Conservation (phyloP, 495 filamentous ascomycete genomes). For the Talaromyces adpressus region DNA sequence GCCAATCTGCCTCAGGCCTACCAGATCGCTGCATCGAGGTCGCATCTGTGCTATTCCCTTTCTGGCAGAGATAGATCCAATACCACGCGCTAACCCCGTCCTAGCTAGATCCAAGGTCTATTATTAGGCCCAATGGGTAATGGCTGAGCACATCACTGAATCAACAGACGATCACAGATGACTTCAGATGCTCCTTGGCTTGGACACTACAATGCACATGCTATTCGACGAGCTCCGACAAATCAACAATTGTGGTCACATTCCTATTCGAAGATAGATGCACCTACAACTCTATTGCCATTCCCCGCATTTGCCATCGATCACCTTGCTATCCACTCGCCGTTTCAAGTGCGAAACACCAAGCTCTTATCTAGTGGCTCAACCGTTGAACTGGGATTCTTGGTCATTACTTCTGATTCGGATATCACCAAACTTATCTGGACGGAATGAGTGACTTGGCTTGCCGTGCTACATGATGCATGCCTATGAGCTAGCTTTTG, state of each 20-base stretch:
- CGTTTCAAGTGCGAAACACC: constrained; percentile 1
- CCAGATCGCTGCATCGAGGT: neutral
- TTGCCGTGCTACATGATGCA: constrained; percentile 6
- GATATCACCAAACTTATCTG: neutral
- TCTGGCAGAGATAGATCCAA: neutral
- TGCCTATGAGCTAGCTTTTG: constrained; percentile 7
- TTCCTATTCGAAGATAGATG: neutral
- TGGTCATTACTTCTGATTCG: neutral
- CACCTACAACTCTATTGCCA: neutral
- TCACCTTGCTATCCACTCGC: neutral
- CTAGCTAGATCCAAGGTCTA: neutral
- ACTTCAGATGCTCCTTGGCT: neutral
- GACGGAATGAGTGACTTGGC: neutral
- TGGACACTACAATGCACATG: neutral
- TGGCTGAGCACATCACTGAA: neutral
- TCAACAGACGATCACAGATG: neutral
- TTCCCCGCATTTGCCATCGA: neutral
- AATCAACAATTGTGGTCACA: neutral
- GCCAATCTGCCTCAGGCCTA: neutral
- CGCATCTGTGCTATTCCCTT: neutral
- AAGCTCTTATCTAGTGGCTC: neutral
- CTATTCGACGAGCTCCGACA: neutral
- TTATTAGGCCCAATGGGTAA: neutral
- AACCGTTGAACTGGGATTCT: neutral
- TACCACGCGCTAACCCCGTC: neutral